phyloP scores from a whole-genome alignment of 2,329 filamentous ascomycete genomes.

The Hypoxylon sp. region DNA sequence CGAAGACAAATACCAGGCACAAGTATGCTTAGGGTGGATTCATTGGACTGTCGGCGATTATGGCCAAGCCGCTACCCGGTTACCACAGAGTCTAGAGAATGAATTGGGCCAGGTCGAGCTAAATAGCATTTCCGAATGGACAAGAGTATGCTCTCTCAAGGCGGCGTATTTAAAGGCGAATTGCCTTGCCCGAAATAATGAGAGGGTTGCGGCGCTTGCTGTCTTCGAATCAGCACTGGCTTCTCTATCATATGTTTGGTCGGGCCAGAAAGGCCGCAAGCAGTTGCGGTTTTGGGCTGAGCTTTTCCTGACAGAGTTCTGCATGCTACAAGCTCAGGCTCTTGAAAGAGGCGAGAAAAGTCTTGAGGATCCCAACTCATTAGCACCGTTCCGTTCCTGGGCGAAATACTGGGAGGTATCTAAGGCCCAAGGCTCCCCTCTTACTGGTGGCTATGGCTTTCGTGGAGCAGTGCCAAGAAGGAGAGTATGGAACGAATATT shows the following conservation, averaged over 20 bases:
- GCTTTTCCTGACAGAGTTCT: slow-evolving; percentile 80
- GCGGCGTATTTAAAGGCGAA: slow-evolving; percentile 82
- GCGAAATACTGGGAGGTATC: slow-evolving; percentile 74
- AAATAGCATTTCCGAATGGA: slow-evolving; percentile 78
- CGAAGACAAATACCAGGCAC: slow-evolving; percentile 81
- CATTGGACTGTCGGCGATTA: slow-evolving; percentile 84
- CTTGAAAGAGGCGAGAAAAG: slow-evolving; percentile 66
- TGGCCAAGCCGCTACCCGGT: slow-evolving; percentile 68
- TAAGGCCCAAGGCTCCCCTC: slow-evolving; percentile 59
- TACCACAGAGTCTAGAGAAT: slow-evolving; percentile 75
- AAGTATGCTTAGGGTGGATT: slow-evolving; percentile 86
- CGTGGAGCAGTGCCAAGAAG: slow-evolving; percentile 73
- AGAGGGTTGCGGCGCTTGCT: slow-evolving; percentile 71
- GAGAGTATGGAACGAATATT: slow-evolving; percentile 88
- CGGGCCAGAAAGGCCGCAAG: slow-evolving; percentile 67
- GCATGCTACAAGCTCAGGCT: slow-evolving; percentile 75
- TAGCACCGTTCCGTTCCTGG: slow-evolving; percentile 76
- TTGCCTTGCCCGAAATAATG: slow-evolving; percentile 66
- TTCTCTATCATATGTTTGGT: slow-evolving; percentile 70
- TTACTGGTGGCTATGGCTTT: slow-evolving; percentile 70
- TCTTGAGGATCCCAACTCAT: slow-evolving; percentile 66
- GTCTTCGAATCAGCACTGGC: slow-evolving; percentile 77
- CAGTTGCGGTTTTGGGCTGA: slow-evolving; percentile 86
- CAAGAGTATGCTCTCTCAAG: slow-evolving; percentile 84
- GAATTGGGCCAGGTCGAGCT: slow-evolving; percentile 68